These are phyloP conservation scores for Penstemon davidsonii DNA, from an alignment of 257 asterid genomes.

Conservation along the genomic window DNA sequence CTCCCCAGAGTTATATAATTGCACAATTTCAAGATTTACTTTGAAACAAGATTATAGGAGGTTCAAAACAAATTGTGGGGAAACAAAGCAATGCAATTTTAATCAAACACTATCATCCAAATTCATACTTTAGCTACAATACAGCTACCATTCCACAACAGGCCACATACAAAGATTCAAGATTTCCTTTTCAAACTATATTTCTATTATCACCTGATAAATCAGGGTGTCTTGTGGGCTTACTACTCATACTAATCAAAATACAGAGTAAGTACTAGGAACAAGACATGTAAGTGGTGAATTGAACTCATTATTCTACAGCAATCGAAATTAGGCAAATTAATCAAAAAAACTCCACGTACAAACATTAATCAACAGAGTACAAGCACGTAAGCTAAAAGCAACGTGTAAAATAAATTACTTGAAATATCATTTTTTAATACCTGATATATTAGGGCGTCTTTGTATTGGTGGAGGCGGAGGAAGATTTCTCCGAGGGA, in stretches of 20 bases:
- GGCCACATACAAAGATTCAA: too few species aligned
- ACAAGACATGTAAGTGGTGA: background rate
- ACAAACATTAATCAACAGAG: slow-evolving; percentile 2
- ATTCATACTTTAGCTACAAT: background rate
- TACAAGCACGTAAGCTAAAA: background rate
- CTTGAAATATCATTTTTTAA: background rate
- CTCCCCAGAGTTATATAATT: background rate
- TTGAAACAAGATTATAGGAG: background rate
- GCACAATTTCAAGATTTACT: background rate
- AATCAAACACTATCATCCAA: background rate
- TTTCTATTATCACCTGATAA: background rate
- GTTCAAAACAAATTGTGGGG: background rate
- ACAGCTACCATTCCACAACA: too few species aligned
- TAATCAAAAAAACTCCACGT: background rate
- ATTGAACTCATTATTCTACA: background rate
- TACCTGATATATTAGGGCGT: slow-evolving; percentile 81
- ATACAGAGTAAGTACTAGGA: background rate
- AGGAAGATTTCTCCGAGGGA: slow-evolving; percentile 87
- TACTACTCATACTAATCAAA: background rate
- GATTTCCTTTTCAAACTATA: too few species aligned
- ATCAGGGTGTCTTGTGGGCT: background rate
- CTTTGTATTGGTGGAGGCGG: slow-evolving; percentile 55
- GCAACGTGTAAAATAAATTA: background rate
- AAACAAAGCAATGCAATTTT: background rate
- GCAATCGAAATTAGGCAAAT: background rate